A percentile compares a stretch with the other conserved stretches of the same genome.
Conservation (phyloP, 371 early-diverging fungal species). For the Rhizopus delemar region DNA sequence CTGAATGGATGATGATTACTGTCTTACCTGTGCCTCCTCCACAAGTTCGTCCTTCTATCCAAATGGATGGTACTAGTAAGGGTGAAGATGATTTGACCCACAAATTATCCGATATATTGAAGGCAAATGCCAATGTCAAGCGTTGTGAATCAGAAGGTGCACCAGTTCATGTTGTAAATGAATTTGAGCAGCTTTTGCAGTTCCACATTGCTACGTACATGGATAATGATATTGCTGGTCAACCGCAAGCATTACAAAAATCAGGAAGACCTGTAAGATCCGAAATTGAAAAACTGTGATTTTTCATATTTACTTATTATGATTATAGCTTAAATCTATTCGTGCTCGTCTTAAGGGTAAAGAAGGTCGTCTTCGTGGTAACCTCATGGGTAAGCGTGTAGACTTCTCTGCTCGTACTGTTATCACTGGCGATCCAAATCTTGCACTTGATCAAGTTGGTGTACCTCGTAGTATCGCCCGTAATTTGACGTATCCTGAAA, state of each 20-base stretch:
- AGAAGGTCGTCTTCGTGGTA: conserved; percentile 99
- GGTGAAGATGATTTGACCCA: conserved; percentile 99
- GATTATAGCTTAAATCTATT: conserved; percentile 85
- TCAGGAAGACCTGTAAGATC: conserved; percentile 91
- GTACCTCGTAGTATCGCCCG: conserved; percentile 98
- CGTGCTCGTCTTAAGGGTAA: conserved; percentile 99
- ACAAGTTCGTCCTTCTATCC: conserved; percentile 98
- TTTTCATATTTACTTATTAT: conserved; percentile 3
- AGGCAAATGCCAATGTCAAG: conserved; percentile 92
- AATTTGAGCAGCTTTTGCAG: conserved; percentile 90
- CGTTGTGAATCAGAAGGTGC: conserved; percentile 95
- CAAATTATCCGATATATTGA: conserved; percentile 95
- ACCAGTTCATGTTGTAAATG: conserved; percentile 93
- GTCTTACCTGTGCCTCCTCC: conserved; percentile 98
- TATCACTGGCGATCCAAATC: conserved; percentile 99
- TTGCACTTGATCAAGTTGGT: conserved; percentile 98
- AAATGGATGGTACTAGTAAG: conserved; percentile 91
- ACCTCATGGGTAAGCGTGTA: conserved; percentile 99
- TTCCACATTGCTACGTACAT: conserved; percentile 99
- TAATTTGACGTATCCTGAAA: conserved; percentile 98
- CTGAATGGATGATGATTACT: conserved; percentile 98
- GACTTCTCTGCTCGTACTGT: conserved; percentile 99
- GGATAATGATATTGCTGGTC: conserved; percentile 98
- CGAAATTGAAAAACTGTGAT: neutral
- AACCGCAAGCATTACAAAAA: conserved; percentile 96